These are phyloP conservation scores for Aspergillus ostianus DNA, from an alignment of 495 filamentous ascomycete species.

Conservation along the genomic window DNA sequence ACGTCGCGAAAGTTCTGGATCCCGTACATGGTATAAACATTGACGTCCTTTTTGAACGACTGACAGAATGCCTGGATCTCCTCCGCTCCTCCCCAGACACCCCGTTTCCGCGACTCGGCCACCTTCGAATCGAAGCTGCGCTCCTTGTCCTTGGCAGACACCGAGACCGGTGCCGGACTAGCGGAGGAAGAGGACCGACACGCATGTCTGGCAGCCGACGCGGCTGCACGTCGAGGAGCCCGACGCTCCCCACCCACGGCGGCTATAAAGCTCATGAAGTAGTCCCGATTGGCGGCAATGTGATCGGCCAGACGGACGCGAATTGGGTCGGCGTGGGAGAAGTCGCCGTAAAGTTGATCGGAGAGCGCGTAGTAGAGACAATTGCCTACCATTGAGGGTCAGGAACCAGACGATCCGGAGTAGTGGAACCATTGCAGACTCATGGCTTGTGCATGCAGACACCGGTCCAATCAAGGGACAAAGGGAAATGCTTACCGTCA, in stretches of 20 bases:
- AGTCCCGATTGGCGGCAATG: constrained; percentile 57
- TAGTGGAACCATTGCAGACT: background rate
- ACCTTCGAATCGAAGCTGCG: constrained; percentile 62
- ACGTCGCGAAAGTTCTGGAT: constrained; percentile 47
- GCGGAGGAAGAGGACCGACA: constrained; percentile 36
- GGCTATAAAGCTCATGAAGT: constrained; percentile 67
- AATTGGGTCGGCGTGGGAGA: constrained; percentile 56
- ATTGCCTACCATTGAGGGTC: constrained; percentile 50
- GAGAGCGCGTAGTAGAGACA: constrained; percentile 77
- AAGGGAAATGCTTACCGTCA: constrained; percentile 34
- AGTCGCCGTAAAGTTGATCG: constrained; percentile 69
- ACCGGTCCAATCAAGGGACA: background rate
- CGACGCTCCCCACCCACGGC: constrained; percentile 60
- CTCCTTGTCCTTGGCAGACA: constrained; percentile 56
- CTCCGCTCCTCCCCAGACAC: constrained; percentile 70
- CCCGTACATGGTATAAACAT: constrained; percentile 57
- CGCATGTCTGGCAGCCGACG: constrained; percentile 36
- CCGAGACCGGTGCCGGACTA: constrained; percentile 36
- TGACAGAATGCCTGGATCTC: constrained; percentile 68
- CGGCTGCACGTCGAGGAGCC: constrained; percentile 59
- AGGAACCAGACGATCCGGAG: constrained; percentile 17
- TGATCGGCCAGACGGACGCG: constrained; percentile 60
- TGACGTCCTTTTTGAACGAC: constrained; percentile 60
- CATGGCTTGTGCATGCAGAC: constrained; percentile 3
- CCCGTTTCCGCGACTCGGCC: constrained; percentile 56